These are phyloP conservation scores for Chromera velia DNA, from an alignment of 73 alveolate genomes.

Conservation along the genomic window DNA sequence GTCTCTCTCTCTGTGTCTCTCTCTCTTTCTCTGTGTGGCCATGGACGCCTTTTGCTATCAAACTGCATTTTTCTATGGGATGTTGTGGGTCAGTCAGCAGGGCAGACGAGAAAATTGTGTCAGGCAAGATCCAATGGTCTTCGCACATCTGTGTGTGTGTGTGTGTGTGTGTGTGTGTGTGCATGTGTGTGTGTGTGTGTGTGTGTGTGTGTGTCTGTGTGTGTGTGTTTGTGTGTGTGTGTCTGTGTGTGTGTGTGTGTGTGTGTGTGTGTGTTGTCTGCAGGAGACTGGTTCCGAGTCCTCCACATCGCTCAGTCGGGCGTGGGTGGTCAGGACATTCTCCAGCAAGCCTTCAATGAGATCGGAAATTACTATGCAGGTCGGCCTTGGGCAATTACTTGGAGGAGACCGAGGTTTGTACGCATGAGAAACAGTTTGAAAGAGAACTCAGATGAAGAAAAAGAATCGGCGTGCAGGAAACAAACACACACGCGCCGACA, in stretches of 20 bases:
- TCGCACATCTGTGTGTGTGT: neutral
- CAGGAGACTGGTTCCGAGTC: constrained; percentile 57
- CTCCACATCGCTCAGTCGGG: constrained; percentile 55
- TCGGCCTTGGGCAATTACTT: neutral
- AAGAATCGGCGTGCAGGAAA: no score
- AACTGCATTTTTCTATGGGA: no score
- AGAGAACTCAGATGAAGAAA: no score
- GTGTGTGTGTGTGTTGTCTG: neutral
- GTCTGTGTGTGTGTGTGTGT: neutral
- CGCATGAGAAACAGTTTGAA: no score
- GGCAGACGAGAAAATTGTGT: no score
- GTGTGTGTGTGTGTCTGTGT: neutral
- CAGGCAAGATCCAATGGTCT: no score
- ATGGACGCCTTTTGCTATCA: no score
- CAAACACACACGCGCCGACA: no score
- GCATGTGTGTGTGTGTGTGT: neutral
- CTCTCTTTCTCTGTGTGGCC: no score
- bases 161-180: neutral
- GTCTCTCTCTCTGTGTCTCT: neutral
- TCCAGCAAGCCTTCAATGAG: constrained; percentile 73
- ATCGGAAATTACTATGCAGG: constrained; percentile 70
- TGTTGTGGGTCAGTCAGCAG: no score
- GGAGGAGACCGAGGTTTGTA: neutral
- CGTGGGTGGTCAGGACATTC: constrained; percentile 52
- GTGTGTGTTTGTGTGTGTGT: neutral